Conservation (phyloP, 1,284 basidiomycete genomes). For the Apiotrichum gamsii region DNA sequence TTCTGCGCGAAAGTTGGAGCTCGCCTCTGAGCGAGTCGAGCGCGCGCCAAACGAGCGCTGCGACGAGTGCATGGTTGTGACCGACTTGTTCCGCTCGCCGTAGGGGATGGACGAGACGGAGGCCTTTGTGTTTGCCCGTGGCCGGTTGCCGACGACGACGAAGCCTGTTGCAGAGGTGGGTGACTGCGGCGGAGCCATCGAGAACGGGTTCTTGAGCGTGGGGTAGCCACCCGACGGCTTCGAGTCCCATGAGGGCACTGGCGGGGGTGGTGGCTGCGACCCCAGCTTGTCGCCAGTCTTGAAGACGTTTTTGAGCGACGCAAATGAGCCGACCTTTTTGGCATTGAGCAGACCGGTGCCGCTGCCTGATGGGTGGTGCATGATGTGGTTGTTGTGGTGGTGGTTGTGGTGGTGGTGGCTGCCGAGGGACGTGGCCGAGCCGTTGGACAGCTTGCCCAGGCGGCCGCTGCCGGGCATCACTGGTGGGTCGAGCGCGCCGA, state of each 20-base stretch:
- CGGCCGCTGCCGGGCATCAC: conserved; percentile 1
- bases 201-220: conserved; percentile 43
- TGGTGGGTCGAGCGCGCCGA: conserved; percentile 1
- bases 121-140: conserved; percentile 12
- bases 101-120: conserved; percentile 12
- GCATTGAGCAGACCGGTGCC: conserved; percentile 46
- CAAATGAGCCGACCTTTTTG: conserved; percentile 68
- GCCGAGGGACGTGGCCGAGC: conserved; percentile 47
- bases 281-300: conserved; percentile 47
- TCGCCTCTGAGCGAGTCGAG: conserved; percentile 36
- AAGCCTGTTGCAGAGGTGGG: conserved; percentile 16
- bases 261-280: conserved; percentile 24
- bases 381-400: too few relatives aligned
- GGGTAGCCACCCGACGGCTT: conserved; percentile 32
- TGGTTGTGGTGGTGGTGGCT: neutral
- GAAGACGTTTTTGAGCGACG: conserved; percentile 81
- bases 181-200: conserved; percentile 23
- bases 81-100: conserved; percentile 31
- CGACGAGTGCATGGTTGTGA: conserved; percentile 28
- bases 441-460: conserved; percentile 41
- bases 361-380: neutral
- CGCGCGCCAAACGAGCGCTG: conserved; percentile 34
- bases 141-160: neutral
- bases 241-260: conserved; percentile 30
- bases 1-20: conserved; percentile 34